Percentiles rank a stretch among this genome's conserved stretches.
Conservation (phyloP, 306 rosid species). For the Quercus mongolica region DNA sequence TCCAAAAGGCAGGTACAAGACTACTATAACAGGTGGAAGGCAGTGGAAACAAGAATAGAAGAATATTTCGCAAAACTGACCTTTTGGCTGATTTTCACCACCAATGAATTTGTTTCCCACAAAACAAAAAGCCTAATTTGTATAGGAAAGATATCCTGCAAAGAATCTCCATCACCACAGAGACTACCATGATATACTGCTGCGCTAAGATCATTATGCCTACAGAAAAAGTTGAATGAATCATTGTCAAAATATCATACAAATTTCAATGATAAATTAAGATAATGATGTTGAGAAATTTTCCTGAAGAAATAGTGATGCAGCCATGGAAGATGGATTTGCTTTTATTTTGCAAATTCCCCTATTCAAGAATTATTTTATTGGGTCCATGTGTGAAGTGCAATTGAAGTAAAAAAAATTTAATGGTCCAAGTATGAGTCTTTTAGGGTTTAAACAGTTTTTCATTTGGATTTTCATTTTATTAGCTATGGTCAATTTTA, state of each 20-base stretch:
- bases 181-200: constrained; percentile 38
- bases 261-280: not conserved
- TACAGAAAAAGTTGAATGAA: constrained; percentile 40
- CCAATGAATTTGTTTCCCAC: constrained; percentile 61
- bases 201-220: constrained; percentile 52
- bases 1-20: not conserved
- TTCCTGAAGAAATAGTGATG: no score
- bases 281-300: not conserved
- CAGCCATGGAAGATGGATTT: no score
- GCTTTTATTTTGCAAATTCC: no score
- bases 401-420: no score
- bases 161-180: constrained; percentile 34
- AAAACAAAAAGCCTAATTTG: constrained; percentile 69
- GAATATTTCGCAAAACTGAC: constrained; percentile 32
- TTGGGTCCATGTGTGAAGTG: no score
- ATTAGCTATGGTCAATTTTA: no score
- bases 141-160: constrained; percentile 59
- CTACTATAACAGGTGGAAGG: not conserved
- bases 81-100: constrained; percentile 68
- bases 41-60: constrained; percentile 16
- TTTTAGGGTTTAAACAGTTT: no score
- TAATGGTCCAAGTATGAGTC: no score
- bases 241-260: constrained; percentile 13
- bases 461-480: no score
- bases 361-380: no score